Base-by-base conservation (phyloP, 192 early-diverging fungal species). In the Geosiphon pyriformis region DNA sequence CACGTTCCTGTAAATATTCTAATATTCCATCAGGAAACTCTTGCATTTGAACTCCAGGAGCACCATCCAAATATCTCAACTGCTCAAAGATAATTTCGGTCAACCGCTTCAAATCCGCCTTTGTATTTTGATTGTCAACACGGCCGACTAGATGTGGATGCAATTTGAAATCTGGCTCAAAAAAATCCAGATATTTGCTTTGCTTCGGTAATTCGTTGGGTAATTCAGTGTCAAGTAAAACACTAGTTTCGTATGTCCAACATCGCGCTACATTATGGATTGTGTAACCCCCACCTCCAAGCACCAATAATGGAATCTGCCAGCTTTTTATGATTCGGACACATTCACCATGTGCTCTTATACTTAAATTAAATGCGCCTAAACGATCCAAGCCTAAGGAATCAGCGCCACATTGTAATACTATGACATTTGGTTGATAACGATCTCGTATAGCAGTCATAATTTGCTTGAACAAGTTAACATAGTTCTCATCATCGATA, bases 21-120 rank as follows among this genome's bases (percentile, higher is more conserved):
- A 82, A 77, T 46, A 85, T 79, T 58, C 82, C 83, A 0, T 83
- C 88, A 22, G 90, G 89, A 25, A 88, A 81, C 72, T 88, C 91
- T 50, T 95, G 94, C 92, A 96, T 93, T 72, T 98, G 95, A 32
- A 99, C 92, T 50, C 90, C 90, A 0, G 97, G 97, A 7, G 95
- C 97, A 20, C 86, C 87, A 69, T 90, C 83, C 35, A 98, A 50
- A 58, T 88, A 88, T 42, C 94, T 76, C 47, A 99, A 81, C 59
- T 96, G 91, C 66, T 99, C 97, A 37, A 96, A 70, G 35, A 98
- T 87, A 26, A 66, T 61, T 66, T 79, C 75, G 25, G 78, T 56
- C 8, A 94, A 79, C 26, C 87, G 88, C 29, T 90, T 79, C 11
- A 99, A 74, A 69, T 95, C 94, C 11, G 84, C 81, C n/a, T 78